Percentiles rank a stretch among this genome's conserved stretches.
Evolutionary conservation across 805 yeast genomes (phyloP).

Genomic region (Myxozyma neglecta): DNA sequence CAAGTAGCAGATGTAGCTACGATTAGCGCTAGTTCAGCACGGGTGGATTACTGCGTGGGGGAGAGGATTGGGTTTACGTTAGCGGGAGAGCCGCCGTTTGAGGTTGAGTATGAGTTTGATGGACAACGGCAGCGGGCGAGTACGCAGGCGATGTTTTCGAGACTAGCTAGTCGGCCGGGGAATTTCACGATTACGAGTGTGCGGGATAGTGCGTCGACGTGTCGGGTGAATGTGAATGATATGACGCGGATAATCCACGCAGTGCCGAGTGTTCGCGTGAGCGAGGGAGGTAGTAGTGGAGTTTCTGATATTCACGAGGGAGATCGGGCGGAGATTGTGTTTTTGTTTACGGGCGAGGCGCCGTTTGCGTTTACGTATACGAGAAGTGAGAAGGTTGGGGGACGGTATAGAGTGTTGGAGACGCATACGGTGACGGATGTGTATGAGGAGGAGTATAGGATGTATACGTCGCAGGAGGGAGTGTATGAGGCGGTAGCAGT

Average conservation of each 20-base stretch:
- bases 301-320: conserved; percentile 90
- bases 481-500: conserved; percentile 89
- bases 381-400: conserved; percentile 56
- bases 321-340: conserved; percentile 83
- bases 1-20: conserved; percentile 76
- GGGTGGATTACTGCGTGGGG: conserved; percentile 79
- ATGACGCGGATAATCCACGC: conserved; percentile 50
- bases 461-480: conserved; percentile 83
- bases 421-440: conserved; percentile 59
- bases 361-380: conserved; percentile 87
- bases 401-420: conserved; percentile 54
- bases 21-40: conserved; percentile 49
- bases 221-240: conserved; percentile 46
- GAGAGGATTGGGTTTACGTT: conserved; percentile 77
- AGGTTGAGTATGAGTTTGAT: conserved; percentile 71
- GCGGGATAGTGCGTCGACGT: conserved; percentile 71
- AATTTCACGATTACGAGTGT: conserved; percentile 62
- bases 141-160: conserved; percentile 50
- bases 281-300: conserved; percentile 65
- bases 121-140: conserved; percentile 58
- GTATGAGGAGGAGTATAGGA: conserved; percentile 64
- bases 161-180: conserved; percentile 87
- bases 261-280: conserved; percentile 78
- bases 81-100: conserved; percentile 78
- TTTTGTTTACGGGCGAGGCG: conserved; percentile 81